These are phyloP conservation scores for Solanum sparsipilum DNA, from an alignment of 257 asterid species.

Conservation along the genomic window DNA sequence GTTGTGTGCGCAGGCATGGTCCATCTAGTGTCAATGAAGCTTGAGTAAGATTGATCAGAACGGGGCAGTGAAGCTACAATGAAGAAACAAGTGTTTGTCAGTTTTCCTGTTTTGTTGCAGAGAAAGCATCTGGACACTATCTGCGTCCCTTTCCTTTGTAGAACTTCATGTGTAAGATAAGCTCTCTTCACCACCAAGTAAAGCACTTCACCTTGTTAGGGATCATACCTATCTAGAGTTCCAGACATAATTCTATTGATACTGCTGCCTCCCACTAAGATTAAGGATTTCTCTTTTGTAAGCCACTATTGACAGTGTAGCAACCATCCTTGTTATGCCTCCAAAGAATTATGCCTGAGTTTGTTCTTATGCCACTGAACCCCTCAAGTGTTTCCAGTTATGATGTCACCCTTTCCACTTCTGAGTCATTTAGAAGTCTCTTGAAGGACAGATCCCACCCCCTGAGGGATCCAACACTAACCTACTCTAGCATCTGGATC, in stretches of 20 bases:
- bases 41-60: not conserved
- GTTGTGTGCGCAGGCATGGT: not conserved
- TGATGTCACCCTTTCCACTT: not conserved
- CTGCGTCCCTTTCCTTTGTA: not conserved
- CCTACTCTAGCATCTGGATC: not conserved
- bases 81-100: not conserved
- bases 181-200: not conserved
- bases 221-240: not conserved
- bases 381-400: not conserved
- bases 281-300: not conserved
- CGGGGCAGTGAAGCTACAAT: not conserved
- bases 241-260: not conserved
- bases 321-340: not conserved
- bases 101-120: not conserved
- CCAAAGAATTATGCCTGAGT: not conserved
- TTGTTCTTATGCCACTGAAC: not conserved
- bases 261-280: not conserved
- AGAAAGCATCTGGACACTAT: not conserved
- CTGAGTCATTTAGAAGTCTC: not conserved
- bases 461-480: not conserved
- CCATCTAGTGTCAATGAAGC: not conserved
- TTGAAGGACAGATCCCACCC: not conserved
- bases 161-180: not conserved
- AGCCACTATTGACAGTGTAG: not conserved
- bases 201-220: not conserved